phyloP scores from a whole-genome alignment of 306 rosid genomes.

The Prunus fruticosa region DNA sequence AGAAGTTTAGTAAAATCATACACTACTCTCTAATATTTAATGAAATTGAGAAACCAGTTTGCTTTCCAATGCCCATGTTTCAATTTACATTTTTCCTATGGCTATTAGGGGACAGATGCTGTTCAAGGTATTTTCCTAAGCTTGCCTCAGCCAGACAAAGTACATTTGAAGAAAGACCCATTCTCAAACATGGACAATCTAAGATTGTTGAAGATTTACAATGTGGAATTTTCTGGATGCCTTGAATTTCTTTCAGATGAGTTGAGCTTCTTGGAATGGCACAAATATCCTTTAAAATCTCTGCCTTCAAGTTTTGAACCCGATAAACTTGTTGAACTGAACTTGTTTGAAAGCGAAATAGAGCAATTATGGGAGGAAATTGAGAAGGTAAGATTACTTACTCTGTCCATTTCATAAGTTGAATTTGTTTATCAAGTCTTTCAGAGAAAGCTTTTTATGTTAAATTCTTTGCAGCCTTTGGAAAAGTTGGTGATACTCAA shows the following conservation, averaged over 20 bases:
- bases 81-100: no score
- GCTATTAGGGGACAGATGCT: constrained; percentile 1
- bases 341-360: not conserved
- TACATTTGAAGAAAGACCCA: not conserved
- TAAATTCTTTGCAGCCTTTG: no score
- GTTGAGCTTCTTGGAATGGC: constrained; percentile 1
- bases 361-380: not conserved
- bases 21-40: no score
- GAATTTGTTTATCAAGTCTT: not conserved
- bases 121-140: not conserved
- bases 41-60: no score
- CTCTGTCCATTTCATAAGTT: not conserved
- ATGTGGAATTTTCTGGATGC: not conserved
- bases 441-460: not conserved
- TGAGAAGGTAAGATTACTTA: not conserved
- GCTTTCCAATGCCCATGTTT: no score
- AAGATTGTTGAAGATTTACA: not conserved
- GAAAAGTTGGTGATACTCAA: no score
- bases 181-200: not conserved
- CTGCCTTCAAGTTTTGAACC: not conserved
- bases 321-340: not conserved
- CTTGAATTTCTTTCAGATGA: not conserved
- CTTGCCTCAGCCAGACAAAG: not conserved
- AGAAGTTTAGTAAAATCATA: no score
- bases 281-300: not conserved